Base-by-base conservation (phyloP, 345 rosid genomes). In the Capsella bursapastoris region DNA sequence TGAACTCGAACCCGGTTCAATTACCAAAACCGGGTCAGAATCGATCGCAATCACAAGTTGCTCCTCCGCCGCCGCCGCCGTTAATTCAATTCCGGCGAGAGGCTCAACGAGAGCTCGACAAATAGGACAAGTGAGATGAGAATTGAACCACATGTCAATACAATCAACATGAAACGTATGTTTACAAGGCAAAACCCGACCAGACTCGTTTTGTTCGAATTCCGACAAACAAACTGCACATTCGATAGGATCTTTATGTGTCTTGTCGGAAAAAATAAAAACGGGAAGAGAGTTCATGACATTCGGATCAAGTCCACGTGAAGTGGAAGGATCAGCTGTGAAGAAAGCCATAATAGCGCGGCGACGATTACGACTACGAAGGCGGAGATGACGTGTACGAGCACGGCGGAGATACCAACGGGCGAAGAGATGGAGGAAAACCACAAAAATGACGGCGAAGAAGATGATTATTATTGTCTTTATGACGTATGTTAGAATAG, bases 81-180 rank as follows among this genome's bases (percentile, higher is more conserved):
- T 57, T 5, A 15, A 29, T 0, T 58, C 77, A 28, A 6, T 8
- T 5, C 53, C 70, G 22, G 45, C 32, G 37, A 60, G 66, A 25
- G 81, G 71, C 41, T 90, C 94, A 11, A 96, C 97, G 3, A 90
- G 82, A 9, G 86, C 76, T 31, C 99, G 92, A 48, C 99, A 96
- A 44, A 96, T 90, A 25, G 98, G 99, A 71, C 97, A 94, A 0
- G 96, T 91, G 43, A 89, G 82, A 70, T 94, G 98, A 40, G 97
- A 86, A 50, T 86, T 89, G 72, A 96, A 90, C 98, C 99, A 96
- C 99, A 92, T 92, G 71, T 96, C 98, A 6, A 92, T 90, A 31
- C 98, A 96, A 2, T 83, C 97, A 16, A 82, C 77, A 44, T 96
- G 99, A 66, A 96, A 96, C 27, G 86, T 82, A 34, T 96, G 99